These are phyloP conservation scores for Picea abies DNA, from an alignment of 83 land plant genomes.

Conservation along the genomic window DNA sequence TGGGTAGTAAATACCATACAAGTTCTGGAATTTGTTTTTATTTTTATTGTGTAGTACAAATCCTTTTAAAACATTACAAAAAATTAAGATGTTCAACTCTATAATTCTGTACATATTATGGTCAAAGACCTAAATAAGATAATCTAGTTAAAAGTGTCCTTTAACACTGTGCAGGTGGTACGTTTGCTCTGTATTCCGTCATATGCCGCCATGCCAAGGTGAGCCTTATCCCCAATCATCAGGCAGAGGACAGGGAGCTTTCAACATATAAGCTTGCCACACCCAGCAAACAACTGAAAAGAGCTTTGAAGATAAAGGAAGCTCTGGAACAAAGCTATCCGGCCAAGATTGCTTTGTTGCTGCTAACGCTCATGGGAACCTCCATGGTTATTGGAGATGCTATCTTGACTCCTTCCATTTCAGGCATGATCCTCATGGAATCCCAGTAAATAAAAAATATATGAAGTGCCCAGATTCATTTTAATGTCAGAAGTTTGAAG, in stretches of 20 bases:
- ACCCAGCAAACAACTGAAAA: background rate
- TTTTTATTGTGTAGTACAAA: too few relatives aligned
- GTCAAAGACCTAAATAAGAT: too few relatives aligned
- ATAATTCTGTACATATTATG: too few relatives aligned
- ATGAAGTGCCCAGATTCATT: too few relatives aligned
- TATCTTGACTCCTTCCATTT: constrained; percentile 75
- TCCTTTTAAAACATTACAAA: too few relatives aligned
- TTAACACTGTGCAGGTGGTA: constrained; percentile 55
- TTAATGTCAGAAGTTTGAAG: too few relatives aligned
- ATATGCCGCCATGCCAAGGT: constrained; percentile 71
- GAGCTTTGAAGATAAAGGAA: constrained; percentile 35
- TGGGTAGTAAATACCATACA: too few relatives aligned
- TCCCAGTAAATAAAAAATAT: too few relatives aligned
- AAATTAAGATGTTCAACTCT: too few relatives aligned
- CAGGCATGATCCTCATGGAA: constrained; percentile 32
- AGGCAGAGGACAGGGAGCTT: constrained; percentile 40
- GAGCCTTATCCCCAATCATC: constrained; percentile 52
- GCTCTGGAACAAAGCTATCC: constrained; percentile 46
- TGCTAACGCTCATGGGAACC: constrained; percentile 63
- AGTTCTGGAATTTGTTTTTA: too few relatives aligned
- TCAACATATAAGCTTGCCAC: constrained; percentile 43
- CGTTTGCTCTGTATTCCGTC: constrained; percentile 78
- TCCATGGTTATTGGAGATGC: constrained; percentile 89
- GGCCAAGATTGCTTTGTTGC: constrained; percentile 47
- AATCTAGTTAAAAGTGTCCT: too few relatives aligned